Evolutionary conservation across 371 early-diverging fungal genomes (phyloP), one percentile per base, ranked within the genome.

Genomic region (Apophysomyces ossiformis): DNA sequence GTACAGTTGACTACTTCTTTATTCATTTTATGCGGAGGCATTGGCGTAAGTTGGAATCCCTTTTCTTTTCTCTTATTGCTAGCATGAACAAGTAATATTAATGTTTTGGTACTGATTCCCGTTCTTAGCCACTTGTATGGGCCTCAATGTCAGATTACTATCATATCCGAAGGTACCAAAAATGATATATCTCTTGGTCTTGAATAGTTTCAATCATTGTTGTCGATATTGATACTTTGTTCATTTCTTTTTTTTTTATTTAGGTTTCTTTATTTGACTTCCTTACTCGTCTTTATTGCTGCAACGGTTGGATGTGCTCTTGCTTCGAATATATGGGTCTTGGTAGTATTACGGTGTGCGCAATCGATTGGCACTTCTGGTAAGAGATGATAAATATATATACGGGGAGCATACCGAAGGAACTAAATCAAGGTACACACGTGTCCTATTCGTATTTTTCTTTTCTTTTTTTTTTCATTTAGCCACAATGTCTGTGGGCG

Each of bases 321-420:
- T 8, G 77, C 88, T 6, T 69, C 65, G 0, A 85, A 68, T 36
- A 79, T 89, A 16, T 71, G 78, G 15, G 58, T 82, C 26, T 74
- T 92, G 5, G 76, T 89, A 18, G 70, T 78, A 4, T 78, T 89
- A 37, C 88, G 92, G 2, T 67, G 83, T 7, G 68, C 91, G 37
- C 92, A 92, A 69, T 75, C 89, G 6, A 72, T 82, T 32, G 91
- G 91, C 11, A 78, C 89, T 1, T 88, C 90, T 12, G 89, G 89
- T 61, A 86, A 18, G 59, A 7, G 21, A 43, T 7, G 44, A 41
- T 11, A 41, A 41, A 26, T 26, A 26, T 26, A 21, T 26, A 0
- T 26, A 26, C 32, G 32, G 32, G 32, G 32, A 26, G 32, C 32
- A 26, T 26, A 26, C 32, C 32, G 32, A 26, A 26, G 2, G 2